Evolutionary conservation across 306 rosid genomes (phyloP), one percentile per base, ranked within the genome.

Genomic region (Mimosa bimucronata): DNA sequence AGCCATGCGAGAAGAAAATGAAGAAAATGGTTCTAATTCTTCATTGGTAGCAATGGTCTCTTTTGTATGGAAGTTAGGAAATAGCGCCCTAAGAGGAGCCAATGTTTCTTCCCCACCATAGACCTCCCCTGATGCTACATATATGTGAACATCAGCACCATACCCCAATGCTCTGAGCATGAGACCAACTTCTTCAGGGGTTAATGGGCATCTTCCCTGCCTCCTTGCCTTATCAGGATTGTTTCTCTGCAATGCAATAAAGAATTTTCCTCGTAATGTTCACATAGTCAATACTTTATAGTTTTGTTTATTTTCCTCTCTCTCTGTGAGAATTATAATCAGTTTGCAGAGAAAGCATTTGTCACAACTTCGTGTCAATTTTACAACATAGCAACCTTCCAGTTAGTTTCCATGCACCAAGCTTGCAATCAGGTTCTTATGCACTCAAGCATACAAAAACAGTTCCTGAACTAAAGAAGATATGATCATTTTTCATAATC

Each of bases 1-100:
- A 84, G 99, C 99, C 99, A 96, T 93, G 75, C 99, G 99, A 88
- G 99, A 91, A 83, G 99, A 96, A 90, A 88, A 96, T 26, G 94
- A 79, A 88, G 94, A 83, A 88, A 91, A 96, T 76, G 93, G 87
- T 62, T 88, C 90, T 85, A 96, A 67, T 79, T 93, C 98, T 75
- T 90, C 92, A 84, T 88, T 91, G 46, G 92, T 77, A 70, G 98
- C 91, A 87, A 96, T 82, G 61, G 92, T 96, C 78, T 96, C 98
- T 85, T 96, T 96, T 23, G 98, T 86, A 89, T 96, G 80, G 82
- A 79, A 93, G 85, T 96, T 93, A 42, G 99, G 99, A 80, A 96
- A 96, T 50, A 93, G 82, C 44, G 93, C 90, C 73, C 86, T 96
- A 44, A 93, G 88, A 67, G 99, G 94, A 53, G 98, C 99, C 81